phyloP scores from a whole-genome alignment of 768 basidiomycete genomes.

The Coprinopsis marcescibilis region DNA sequence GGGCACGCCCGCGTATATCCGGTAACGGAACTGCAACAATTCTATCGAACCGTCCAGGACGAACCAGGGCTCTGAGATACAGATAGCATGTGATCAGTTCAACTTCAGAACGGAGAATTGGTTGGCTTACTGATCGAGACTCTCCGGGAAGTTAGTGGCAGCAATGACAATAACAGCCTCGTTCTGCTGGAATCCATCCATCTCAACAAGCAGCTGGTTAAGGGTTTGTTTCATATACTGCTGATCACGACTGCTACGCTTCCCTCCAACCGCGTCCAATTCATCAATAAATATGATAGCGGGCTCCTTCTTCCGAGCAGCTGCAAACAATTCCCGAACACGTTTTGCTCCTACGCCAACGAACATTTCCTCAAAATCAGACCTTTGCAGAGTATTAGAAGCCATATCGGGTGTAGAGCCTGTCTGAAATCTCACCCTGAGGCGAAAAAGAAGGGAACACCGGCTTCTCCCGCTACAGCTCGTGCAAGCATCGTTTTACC shows the following conservation, averaged over 20 bases:
- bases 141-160: constrained; percentile 96
- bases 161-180: constrained; percentile 96
- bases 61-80: constrained; percentile 74
- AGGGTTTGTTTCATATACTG: constrained; percentile 92
- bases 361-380: constrained; percentile 98
- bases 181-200: constrained; percentile 92
- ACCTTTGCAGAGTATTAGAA: constrained; percentile 35
- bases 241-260: constrained; percentile 77
- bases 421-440: constrained; percentile 55
- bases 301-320: constrained; percentile 90
- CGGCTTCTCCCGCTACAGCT: constrained; percentile 96
- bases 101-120: constrained; percentile 6
- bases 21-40: constrained; percentile 89
- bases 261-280: constrained; percentile 88
- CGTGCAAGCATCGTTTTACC: constrained; percentile 98
- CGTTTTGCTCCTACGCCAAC: constrained; percentile 94
- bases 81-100: not conserved
- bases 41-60: constrained; percentile 95
- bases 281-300: constrained; percentile 99
- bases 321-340: constrained; percentile 89
- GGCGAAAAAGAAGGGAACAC: constrained; percentile 95
- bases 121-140: constrained; percentile 84
- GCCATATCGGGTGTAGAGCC: not conserved
- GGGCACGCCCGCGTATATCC: constrained; percentile 91
- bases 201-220: constrained; percentile 93